phyloP scores from a whole-genome alignment of 768 basidiomycete species.

The Auriscalpium microsporum region DNA sequence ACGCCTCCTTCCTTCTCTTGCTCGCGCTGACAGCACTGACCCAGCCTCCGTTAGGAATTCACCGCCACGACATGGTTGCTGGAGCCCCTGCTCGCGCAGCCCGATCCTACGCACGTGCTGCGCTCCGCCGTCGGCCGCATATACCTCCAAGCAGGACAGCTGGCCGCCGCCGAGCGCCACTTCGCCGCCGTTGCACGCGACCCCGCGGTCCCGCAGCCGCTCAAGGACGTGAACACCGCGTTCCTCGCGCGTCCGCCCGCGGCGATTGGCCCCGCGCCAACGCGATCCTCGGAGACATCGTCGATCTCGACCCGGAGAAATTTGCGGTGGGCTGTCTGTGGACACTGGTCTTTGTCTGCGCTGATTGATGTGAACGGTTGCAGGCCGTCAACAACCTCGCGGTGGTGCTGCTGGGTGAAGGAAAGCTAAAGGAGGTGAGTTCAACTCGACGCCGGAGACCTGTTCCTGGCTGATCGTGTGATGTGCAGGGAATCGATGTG shows the following conservation, averaged over 20 bases:
- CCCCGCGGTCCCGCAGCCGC: slow-evolving; percentile 31
- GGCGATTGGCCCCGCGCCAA: slow-evolving; percentile 61
- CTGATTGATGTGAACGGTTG: neutral
- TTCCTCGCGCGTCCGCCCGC: slow-evolving; percentile 55
- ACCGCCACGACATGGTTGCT: slow-evolving; percentile 60
- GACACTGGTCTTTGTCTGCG: neutral
- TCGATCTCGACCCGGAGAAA: slow-evolving; percentile 50
- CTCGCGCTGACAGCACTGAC: neutral
- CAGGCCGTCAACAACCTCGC: slow-evolving; percentile 74
- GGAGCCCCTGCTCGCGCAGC: slow-evolving; percentile 46
- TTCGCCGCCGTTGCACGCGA: slow-evolving; percentile 44
- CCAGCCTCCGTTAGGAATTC: slow-evolving; percentile 43
- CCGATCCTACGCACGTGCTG: slow-evolving; percentile 41
- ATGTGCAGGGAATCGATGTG: slow-evolving; percentile 53
- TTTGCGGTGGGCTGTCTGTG: slow-evolving; percentile 34
- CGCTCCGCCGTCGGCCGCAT: slow-evolving; percentile 66
- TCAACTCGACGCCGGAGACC: neutral
- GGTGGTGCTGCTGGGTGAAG: slow-evolving; percentile 62
- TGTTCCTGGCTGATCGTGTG: neutral
- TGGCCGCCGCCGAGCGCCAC: slow-evolving; percentile 49
- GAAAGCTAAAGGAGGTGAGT: slow-evolving; percentile 61
- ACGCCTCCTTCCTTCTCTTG: neutral
- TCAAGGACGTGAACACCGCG: slow-evolving; percentile 51
- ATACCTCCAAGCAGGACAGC: slow-evolving; percentile 65
- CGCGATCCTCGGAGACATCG: slow-evolving; percentile 32